Evolutionary conservation across 2,329 filamentous ascomycete species (phyloP).

Genomic region (Aphanoascus verrucosus): DNA sequence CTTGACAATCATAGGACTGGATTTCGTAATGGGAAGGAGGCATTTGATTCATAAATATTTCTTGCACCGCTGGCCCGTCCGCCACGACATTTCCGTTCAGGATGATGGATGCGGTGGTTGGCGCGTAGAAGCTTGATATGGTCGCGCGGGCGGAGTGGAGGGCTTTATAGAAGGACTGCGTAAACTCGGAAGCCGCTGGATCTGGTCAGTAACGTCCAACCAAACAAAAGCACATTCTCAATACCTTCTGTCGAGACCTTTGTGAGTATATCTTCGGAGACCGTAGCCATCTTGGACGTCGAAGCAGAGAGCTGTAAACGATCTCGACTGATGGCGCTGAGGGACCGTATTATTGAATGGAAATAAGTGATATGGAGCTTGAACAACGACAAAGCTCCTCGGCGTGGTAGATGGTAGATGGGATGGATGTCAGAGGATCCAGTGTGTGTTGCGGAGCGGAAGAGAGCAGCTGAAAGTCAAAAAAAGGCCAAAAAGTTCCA

Average conservation of each 20-base stretch:
- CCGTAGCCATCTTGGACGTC: conserved; percentile 23
- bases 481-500: neutral
- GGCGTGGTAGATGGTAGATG: too few species aligned
- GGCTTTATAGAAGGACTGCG: conserved; percentile 64
- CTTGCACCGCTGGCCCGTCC: conserved; percentile 54
- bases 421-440: too few species aligned
- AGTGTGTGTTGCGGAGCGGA: too few species aligned
- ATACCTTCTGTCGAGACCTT: conserved; percentile 36
- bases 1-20: conserved; percentile 65
- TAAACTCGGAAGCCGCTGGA: conserved; percentile 59
- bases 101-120: conserved; percentile 54
- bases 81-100: conserved; percentile 64
- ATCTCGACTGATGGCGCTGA: too few species aligned
- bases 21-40: conserved; percentile 57
- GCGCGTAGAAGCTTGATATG: conserved; percentile 60
- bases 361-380: too few species aligned
- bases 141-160: conserved; percentile 50
- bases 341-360: too few species aligned
- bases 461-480: neutral
- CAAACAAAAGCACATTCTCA: neutral
- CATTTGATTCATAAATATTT: conserved; percentile 57
- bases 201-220: neutral
- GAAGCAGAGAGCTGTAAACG: neutral
- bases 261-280: conserved; percentile 28
- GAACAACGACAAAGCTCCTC: too few species aligned